These are phyloP conservation scores for Plasmopara muralis DNA, from an alignment of 352 stramenopile species.

Conservation along the genomic window DNA sequence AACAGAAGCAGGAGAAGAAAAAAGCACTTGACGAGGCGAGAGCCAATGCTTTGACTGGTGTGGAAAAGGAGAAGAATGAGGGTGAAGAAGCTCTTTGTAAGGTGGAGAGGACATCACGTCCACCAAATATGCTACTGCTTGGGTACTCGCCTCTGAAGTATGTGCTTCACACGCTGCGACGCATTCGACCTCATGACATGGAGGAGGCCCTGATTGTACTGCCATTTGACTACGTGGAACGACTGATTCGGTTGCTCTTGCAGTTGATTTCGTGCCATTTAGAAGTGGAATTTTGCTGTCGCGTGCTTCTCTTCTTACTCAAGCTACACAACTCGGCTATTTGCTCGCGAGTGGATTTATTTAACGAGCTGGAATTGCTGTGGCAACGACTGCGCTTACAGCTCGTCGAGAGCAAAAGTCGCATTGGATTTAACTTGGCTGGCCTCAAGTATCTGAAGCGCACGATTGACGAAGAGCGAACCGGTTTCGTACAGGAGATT, in stretches of 20 bases:
- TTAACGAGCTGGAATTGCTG: constrained; percentile 74
- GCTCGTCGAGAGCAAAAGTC: constrained; percentile 74
- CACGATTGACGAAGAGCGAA: constrained; percentile 71
- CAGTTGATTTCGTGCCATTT: constrained; percentile 82
- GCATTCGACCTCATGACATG: constrained; percentile 92
- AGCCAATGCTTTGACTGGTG: constrained; percentile 27
- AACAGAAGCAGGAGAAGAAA: constrained; percentile 32
- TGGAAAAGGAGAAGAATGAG: constrained; percentile 18
- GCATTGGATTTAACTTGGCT: constrained; percentile 84
- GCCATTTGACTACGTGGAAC: constrained; percentile 94
- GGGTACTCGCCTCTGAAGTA: constrained; percentile 93
- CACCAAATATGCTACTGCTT: constrained; percentile 92
- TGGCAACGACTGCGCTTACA: constrained; percentile 69
- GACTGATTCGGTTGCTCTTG: constrained; percentile 90
- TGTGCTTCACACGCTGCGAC: constrained; percentile 89
- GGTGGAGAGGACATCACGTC: constrained; percentile 38
- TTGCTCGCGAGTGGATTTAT: constrained; percentile 51
- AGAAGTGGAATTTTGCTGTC: constrained; percentile 91
- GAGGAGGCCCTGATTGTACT: constrained; percentile 97
- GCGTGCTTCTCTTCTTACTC: constrained; percentile 67
- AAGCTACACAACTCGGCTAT: constrained; percentile 78
- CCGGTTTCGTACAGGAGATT: constrained; percentile 74
- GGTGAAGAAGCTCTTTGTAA: constrained; percentile 32
- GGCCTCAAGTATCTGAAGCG: constrained; percentile 86
- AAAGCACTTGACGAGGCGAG: constrained; percentile 33